A percentile compares a stretch with the other conserved stretches of the same genome.
Conservation (phyloP, 2,329 filamentous ascomycete species). For the Cryphonectria parasitica region DNA sequence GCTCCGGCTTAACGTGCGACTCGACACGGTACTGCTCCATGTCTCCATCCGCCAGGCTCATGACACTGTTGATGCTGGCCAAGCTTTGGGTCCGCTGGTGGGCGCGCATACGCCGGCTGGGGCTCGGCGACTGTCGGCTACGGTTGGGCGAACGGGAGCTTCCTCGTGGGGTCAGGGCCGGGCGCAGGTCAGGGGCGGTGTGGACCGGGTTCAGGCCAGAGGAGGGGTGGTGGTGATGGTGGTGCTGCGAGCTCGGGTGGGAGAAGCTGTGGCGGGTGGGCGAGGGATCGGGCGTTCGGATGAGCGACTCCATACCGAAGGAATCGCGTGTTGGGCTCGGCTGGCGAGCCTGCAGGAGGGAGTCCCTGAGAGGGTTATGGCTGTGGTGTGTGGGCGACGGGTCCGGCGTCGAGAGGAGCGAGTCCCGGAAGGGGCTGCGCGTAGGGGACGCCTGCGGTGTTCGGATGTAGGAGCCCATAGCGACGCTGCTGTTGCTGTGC, state of each 20-base stretch:
- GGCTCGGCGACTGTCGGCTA: conserved; percentile 27
- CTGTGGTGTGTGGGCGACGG: conserved; percentile 24
- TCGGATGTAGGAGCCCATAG: conserved; percentile 21
- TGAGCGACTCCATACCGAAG: conserved; percentile 19
- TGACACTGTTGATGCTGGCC: conserved; percentile 28
- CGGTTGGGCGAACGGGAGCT: conserved; percentile 22
- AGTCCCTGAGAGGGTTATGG: conserved; percentile 26
- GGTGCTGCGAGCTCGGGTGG: conserved; percentile 20
- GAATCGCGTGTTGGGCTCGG: conserved; percentile 24
- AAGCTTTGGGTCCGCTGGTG: conserved; percentile 29
- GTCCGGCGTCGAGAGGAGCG: conserved; percentile 26
- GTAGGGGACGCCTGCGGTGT: conserved; percentile 26
- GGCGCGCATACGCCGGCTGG: conserved; percentile 27
- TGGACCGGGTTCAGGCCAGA: conserved; percentile 18
- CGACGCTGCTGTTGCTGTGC: conserved; percentile 6
- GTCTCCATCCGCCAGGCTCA: conserved; percentile 28
- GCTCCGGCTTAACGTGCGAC: conserved; percentile 28
- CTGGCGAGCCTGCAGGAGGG: conserved; percentile 26
- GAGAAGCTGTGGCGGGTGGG: conserved; percentile 29
- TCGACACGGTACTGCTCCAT: conserved; percentile 30
- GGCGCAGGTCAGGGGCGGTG: conserved; percentile 26
- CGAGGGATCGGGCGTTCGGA: conserved; percentile 26
- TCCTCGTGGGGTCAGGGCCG: conserved; percentile 19
- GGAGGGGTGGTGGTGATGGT: not conserved
- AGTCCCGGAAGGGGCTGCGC: conserved; percentile 26